Conservation (phyloP, 108 stramenopile genomes). For the Epithemia pelagica region DNA sequence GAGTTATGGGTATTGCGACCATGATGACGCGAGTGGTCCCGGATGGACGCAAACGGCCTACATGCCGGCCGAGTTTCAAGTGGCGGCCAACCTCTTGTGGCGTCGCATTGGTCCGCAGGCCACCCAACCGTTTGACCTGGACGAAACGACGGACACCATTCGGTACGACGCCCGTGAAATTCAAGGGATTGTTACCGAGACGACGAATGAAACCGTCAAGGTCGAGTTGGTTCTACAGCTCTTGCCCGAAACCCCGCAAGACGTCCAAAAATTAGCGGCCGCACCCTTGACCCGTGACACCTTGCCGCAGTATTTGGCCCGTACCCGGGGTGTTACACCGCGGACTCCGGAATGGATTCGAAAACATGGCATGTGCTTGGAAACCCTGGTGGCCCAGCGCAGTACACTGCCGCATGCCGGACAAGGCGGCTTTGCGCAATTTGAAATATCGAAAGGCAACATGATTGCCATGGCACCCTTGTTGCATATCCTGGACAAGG, state of each 20-base stretch:
- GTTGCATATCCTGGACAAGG: slow-evolving; percentile 29
- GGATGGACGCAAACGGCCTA: slow-evolving; percentile 4
- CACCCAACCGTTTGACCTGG: not conserved
- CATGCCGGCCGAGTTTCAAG: slow-evolving; percentile 9
- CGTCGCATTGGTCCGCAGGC: not conserved
- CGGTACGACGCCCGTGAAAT: not conserved
- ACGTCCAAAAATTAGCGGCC: slow-evolving; percentile 3
- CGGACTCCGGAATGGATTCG: slow-evolving; percentile 36
- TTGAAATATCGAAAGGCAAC: slow-evolving; percentile 25
- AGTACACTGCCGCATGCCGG: slow-evolving; percentile 28
- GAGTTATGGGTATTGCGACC: slow-evolving; percentile 14
- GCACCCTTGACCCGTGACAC: not conserved
- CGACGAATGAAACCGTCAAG: not conserved
- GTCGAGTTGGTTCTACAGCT: not conserved
- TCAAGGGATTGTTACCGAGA: not conserved
- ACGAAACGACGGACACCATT: not conserved
- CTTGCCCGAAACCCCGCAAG: not conserved
- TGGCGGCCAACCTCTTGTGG: slow-evolving; percentile 9
- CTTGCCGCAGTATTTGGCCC: slow-evolving; percentile 12
- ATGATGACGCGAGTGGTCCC: not conserved
- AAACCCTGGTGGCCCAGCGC: slow-evolving; percentile 21
- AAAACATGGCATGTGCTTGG: slow-evolving; percentile 42
- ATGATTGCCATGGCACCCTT: slow-evolving; percentile 32
- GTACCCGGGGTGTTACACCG: not conserved
- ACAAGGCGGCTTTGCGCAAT: slow-evolving; percentile 32